Evolutionary conservation across 371 early-diverging fungal genomes (phyloP).

Genomic region (Dichotomocladium elegans): DNA sequence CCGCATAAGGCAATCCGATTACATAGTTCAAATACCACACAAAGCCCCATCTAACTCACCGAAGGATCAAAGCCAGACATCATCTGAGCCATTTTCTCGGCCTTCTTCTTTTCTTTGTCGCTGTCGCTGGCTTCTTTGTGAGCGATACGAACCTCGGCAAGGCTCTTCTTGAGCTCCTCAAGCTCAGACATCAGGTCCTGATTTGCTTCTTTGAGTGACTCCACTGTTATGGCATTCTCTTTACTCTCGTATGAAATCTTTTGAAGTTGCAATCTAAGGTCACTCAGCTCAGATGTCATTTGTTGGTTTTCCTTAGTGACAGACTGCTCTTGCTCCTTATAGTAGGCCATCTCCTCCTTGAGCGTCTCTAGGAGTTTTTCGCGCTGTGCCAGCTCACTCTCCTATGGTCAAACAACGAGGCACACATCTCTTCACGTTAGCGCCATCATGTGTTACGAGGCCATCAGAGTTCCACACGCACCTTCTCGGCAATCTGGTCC

Average conservation of each 20-base stretch:
- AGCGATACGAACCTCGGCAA: constrained; percentile 28
- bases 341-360: constrained; percentile 60
- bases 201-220: constrained; percentile 83
- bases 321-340: constrained; percentile 55
- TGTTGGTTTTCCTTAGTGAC: constrained; percentile 70
- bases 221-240: constrained; percentile 79
- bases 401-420: constrained; percentile 18
- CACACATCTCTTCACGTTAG: too few relatives aligned
- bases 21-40: background rate
- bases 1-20: background rate
- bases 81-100: constrained; percentile 84
- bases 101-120: constrained; percentile 76
- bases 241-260: constrained; percentile 83
- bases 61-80: constrained; percentile 83
- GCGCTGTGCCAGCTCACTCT: constrained; percentile 58
- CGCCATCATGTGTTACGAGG: background rate
- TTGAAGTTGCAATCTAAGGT: constrained; percentile 78
- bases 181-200: constrained; percentile 66
- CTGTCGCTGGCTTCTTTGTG: constrained; percentile 49
- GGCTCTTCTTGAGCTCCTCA: constrained; percentile 66
- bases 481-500: constrained; percentile 86
- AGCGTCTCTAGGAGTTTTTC: constrained; percentile 55
- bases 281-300: constrained; percentile 63
- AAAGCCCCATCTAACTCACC: constrained; percentile 30
- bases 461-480: background rate